phyloP scores from a whole-genome alignment of 163 green algal genomes.

The Trebouxia gelatinosa region DNA sequence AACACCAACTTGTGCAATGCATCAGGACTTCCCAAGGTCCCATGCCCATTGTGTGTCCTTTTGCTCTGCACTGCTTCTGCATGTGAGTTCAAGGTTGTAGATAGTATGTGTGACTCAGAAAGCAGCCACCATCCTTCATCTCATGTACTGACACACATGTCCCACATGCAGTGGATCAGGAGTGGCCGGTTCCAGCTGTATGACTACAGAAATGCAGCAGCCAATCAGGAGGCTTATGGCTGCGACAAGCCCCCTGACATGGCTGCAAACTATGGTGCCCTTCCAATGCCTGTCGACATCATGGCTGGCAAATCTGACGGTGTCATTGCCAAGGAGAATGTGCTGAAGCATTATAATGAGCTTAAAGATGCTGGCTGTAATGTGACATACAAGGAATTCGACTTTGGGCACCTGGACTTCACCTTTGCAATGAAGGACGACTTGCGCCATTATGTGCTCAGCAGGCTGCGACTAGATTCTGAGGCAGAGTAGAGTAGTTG shows the following conservation, averaged over 20 bases:
- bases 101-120: too few species aligned
- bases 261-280: slow-evolving; percentile 65
- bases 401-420: slow-evolving; percentile 96
- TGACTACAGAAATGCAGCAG: slow-evolving; percentile 72
- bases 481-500: too few species aligned
- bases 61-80: too few species aligned
- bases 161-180: slow-evolving; percentile 68
- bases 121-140: too few species aligned
- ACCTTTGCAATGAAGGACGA: slow-evolving; percentile 89
- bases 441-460: slow-evolving; percentile 84
- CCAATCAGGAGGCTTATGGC: slow-evolving; percentile 74
- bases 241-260: slow-evolving; percentile 68
- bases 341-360: slow-evolving; percentile 57
- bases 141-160: too few species aligned
- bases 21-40: too few species aligned
- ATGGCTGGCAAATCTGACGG: slow-evolving; percentile 47
- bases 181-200: slow-evolving; percentile 77
- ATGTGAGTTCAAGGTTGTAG: too few species aligned
- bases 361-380: slow-evolving; percentile 63
- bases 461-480: too few species aligned
- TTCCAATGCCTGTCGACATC: slow-evolving; percentile 86
- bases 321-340: slow-evolving; percentile 47
- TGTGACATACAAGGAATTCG: slow-evolving; percentile 84
- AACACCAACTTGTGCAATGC: too few species aligned
- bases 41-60: too few species aligned